Percentiles rank a stretch among this genome's conserved stretches.
phyloP scores from a whole-genome alignment of 306 rosid species.

The Medicago lupulina region DNA sequence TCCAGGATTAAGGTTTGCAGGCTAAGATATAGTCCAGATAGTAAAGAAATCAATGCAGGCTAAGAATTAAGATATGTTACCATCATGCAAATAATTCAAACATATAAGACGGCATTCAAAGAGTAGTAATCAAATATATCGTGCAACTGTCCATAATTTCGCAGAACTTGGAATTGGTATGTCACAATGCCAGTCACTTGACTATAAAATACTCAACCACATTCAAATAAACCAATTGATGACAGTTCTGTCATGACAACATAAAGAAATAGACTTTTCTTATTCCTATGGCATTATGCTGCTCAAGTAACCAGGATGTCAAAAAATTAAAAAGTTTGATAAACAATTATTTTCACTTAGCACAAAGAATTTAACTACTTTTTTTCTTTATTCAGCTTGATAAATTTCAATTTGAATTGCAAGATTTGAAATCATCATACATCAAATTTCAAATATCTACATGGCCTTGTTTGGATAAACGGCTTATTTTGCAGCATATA shows the following conservation, averaged over 20 bases:
- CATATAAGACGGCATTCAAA: conserved; percentile 21
- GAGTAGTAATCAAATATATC: conserved; percentile 13
- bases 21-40: not conserved
- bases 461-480: too few relatives aligned
- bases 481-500: too few relatives aligned
- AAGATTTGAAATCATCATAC: conserved; percentile 24
- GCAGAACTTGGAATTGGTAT: conserved; percentile 10
- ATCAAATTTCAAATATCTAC: conserved; percentile 11
- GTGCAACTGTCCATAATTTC: conserved; percentile 17
- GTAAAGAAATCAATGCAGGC: conserved; percentile 24
- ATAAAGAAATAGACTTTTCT: not conserved
- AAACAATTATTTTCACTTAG: conserved; percentile 1
- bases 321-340: not conserved
- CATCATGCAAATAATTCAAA: conserved; percentile 31
- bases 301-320: conserved; percentile 13
- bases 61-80: conserved; percentile 26
- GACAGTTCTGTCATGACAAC: not conserved
- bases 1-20: conserved; percentile 18
- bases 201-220: not conserved
- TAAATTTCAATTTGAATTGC: conserved; percentile 13
- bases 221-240: not conserved
- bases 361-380: not conserved
- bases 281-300: not conserved
- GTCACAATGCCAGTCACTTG: not conserved
- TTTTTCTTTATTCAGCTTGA: conserved; percentile 12